Evolutionary conservation across 768 basidiomycete genomes (phyloP).

Genomic region (Xerocomellus chrysenteron): DNA sequence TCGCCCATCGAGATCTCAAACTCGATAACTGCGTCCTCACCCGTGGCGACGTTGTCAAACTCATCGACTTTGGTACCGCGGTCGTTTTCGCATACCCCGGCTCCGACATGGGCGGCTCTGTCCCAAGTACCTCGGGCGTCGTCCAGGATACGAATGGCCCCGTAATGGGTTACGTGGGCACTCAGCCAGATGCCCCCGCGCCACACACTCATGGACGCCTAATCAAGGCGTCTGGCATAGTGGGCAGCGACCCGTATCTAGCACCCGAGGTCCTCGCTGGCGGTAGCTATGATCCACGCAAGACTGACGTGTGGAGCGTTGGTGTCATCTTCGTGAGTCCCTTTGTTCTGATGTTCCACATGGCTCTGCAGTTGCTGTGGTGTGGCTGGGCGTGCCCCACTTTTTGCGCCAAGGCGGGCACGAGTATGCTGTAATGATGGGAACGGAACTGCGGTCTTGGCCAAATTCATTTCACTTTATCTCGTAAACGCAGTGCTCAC

Average conservation of each 20-base stretch:
- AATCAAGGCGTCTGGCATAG: constrained; percentile 80
- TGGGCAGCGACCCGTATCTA: constrained; percentile 97
- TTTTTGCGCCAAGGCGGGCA: background rate
- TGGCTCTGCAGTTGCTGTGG: background rate
- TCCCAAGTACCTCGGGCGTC: constrained; percentile 10
- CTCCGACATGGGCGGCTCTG: constrained; percentile 54
- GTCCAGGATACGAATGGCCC: background rate
- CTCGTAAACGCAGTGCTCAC: constrained; percentile 14
- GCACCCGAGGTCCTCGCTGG: constrained; percentile 90
- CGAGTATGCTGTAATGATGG: background rate
- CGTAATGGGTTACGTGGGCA: constrained; percentile 20
- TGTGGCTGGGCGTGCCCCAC: background rate
- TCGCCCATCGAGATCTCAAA: constrained; percentile 98
- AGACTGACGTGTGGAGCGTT: constrained; percentile 98
- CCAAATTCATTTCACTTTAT: constrained; percentile 5
- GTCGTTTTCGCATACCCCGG: constrained; percentile 99
- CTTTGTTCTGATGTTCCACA: background rate
- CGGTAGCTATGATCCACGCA: constrained; percentile 88
- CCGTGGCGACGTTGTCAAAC: constrained; percentile 89
- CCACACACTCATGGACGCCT: constrained; percentile 42
- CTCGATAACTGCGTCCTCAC: constrained; percentile 99
- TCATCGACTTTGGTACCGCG: constrained; percentile 99
- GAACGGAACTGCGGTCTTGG: background rate
- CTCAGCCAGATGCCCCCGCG: constrained; percentile 23
- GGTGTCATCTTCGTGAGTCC: constrained; percentile 90